Evolutionary conservation across 1,284 basidiomycete species (phyloP), one percentile per base, ranked within the genome.

Genomic region (Cutaneotrichosporon daszewskae): DNA sequence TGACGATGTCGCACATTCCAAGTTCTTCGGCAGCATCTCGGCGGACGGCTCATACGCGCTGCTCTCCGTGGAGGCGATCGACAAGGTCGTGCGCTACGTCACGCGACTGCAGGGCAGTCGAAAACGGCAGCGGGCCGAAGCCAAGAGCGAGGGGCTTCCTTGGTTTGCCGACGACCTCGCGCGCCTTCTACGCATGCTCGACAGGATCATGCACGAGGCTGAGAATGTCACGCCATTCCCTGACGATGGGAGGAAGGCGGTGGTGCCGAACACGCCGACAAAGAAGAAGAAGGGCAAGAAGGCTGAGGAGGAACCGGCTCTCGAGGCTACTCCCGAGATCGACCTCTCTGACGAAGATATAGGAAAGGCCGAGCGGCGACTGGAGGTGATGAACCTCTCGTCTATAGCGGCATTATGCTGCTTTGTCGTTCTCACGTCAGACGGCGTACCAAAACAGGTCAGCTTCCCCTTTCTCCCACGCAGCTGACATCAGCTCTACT

Each of bases 371-470:
- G 66, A 76, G 2, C 64, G 62, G 32, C 62, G 66, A 12, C 66
- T 89, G 26, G 79, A 82, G 40, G 58, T 76, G 18, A 81, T 82
- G 5, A 73, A 77, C 31, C 82, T 87, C 54, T 84, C 83, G 34
- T 76, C 87, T 4, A 57, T 85, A 8, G 87, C 87, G 4, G 85
- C 87, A 0, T 85, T 91, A 58, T 88, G 86, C 55, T 83, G 80
- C 50, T 76, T 95, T 45, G 78, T 82, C 0, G 68, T 94, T 7
- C 75, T 95, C 13, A 79, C 80, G 0, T 82, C 82, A 26, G 85
- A 90, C 51, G 76, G 83, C 20, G 70, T 94, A 36, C 79, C 85
- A 3, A 90, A 90, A 63, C 85, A 88, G 77, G 87, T 87, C 47
- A 32, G 79, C 60, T 25, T 4, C 5, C 3, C 28, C 20, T 4